phyloP scores from a whole-genome alignment of 2,329 filamentous ascomycete genomes.

The Lachnellula occidentalis region DNA sequence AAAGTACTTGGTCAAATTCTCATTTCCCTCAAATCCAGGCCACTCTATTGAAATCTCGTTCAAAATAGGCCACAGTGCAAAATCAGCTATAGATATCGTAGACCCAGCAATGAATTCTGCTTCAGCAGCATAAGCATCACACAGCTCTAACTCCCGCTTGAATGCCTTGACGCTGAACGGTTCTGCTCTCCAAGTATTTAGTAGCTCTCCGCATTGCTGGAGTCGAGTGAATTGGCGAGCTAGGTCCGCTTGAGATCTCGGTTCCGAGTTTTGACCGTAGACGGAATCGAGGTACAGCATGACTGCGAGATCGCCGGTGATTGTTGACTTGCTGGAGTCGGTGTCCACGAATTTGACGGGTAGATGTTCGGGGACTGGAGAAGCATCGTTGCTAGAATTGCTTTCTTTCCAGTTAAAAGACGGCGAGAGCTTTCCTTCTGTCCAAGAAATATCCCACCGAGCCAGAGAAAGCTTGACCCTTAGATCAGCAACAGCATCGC shows the following conservation, averaged over 20 bases:
- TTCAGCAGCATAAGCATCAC: slow-evolving; percentile 17
- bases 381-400: slow-evolving; percentile 13
- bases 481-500: slow-evolving; percentile 43
- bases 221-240: slow-evolving; percentile 25
- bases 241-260: slow-evolving; percentile 18
- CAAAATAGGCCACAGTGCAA: slow-evolving; percentile 52
- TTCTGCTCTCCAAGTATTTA: slow-evolving; percentile 20
- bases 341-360: slow-evolving; percentile 51
- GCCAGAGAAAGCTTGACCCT: slow-evolving; percentile 46
- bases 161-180: slow-evolving; percentile 22
- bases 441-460: slow-evolving; percentile 40
- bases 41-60: slow-evolving; percentile 38
- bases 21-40: slow-evolving; percentile 29
- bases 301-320: slow-evolving; percentile 47
- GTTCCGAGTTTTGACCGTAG: slow-evolving; percentile 32
- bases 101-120: slow-evolving; percentile 41
- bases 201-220: slow-evolving; percentile 18
- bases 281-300: slow-evolving; percentile 56
- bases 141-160: slow-evolving; percentile 26
- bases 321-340: slow-evolving; percentile 41
- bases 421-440: slow-evolving; percentile 23
- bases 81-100: slow-evolving; percentile 44
- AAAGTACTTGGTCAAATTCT: slow-evolving; percentile 25
- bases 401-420: slow-evolving; percentile 27
- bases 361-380: slow-evolving; percentile 18